phyloP scores from a whole-genome alignment of 1,139 yeast species.

The Hanseniaspora gamundiae region DNA sequence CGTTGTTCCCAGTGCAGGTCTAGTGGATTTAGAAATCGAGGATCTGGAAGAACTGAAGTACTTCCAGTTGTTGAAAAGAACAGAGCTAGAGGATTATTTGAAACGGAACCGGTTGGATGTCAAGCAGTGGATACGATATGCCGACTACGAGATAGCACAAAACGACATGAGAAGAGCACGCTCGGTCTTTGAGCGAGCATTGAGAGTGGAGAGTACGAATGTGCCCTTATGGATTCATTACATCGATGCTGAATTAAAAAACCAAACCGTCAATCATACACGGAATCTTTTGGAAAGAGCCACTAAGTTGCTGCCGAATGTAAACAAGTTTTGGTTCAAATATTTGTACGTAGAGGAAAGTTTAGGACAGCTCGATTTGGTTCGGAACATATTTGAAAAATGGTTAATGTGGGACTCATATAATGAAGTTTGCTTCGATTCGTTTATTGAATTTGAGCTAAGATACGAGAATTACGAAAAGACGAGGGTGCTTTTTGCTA shows the following conservation, averaged over 20 bases:
- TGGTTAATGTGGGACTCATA: slow-evolving; percentile 63
- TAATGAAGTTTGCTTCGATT: slow-evolving; percentile 55
- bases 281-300: slow-evolving; percentile 76
- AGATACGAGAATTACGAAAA: slow-evolving; percentile 43
- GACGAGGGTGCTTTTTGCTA: slow-evolving; percentile 44
- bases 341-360: slow-evolving; percentile 78
- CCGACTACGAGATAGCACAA: slow-evolving; percentile 75
- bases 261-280: slow-evolving; percentile 75
- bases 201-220: slow-evolving; percentile 61
- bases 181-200: slow-evolving; percentile 78
- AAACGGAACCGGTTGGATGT: slow-evolving; percentile 69
- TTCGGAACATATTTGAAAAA: slow-evolving; percentile 55
- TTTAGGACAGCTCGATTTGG: slow-evolving; percentile 49
- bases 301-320: slow-evolving; percentile 58
- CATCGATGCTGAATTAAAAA: slow-evolving; percentile 62
- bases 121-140: slow-evolving; percentile 90
- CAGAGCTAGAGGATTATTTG: slow-evolving; percentile 75
- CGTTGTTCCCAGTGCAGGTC: not conserved
- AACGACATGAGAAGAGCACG: slow-evolving; percentile 70
- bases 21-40: slow-evolving; percentile 35
- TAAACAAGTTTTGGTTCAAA: slow-evolving; percentile 78
- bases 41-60: slow-evolving; percentile 75
- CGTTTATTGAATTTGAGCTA: slow-evolving; percentile 60
- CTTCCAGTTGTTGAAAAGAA: slow-evolving; percentile 61
- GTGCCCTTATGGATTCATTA: slow-evolving; percentile 83